phyloP scores from a whole-genome alignment of 2,329 filamentous ascomycete genomes.

The Arthrinium phaeospermum region DNA sequence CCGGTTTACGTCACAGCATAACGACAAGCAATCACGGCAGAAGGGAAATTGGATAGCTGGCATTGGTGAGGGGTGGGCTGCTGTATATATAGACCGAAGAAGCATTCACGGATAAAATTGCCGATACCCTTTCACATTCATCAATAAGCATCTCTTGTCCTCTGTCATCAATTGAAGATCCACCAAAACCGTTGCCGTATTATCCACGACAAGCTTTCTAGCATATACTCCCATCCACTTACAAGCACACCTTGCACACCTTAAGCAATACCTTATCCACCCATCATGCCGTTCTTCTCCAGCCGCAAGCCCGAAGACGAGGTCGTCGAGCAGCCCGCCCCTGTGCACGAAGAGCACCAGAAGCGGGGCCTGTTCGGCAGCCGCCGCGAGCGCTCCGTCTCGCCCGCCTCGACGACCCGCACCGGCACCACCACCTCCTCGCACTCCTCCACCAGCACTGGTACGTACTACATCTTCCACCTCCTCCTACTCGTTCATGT shows the following conservation, averaged over 20 bases:
- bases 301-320: slow-evolving; percentile 38
- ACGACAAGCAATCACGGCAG: neutral
- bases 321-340: slow-evolving; percentile 53
- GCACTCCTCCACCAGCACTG: slow-evolving; percentile 26
- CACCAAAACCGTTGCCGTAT: slow-evolving; percentile 1
- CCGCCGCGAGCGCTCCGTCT: slow-evolving; percentile 42
- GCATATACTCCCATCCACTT: neutral
- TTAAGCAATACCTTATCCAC: neutral
- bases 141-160: neutral
- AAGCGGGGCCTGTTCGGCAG: slow-evolving; percentile 48
- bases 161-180: neutral
- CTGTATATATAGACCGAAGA: neutral
- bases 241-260: neutral
- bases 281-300: slow-evolving; percentile 40
- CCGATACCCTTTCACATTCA: neutral
- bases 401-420: slow-evolving; percentile 28
- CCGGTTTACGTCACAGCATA: slow-evolving; percentile 22
- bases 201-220: slow-evolving; percentile 9
- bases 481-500: neutral
- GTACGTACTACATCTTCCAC: neutral
- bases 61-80: neutral
- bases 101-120: slow-evolving; percentile 17
- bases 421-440: slow-evolving; percentile 33
- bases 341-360: slow-evolving; percentile 44
- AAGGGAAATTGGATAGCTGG: neutral